Evolutionary conservation across 345 rosid species (phyloP), one percentile per base, ranked within the genome.

Genomic region (Bruguiera sexangula): DNA sequence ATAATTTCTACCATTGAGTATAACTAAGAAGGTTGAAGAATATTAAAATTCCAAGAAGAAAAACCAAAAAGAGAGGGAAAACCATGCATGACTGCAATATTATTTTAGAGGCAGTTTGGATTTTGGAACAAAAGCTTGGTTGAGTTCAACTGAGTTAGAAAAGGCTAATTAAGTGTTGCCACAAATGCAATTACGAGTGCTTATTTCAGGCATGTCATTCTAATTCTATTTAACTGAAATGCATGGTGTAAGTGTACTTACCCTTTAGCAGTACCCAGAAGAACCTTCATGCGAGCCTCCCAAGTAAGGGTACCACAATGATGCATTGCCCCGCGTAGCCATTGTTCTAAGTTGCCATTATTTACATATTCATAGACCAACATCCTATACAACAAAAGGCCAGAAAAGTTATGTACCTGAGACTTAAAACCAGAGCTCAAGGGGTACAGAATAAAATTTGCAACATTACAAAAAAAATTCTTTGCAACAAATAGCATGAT

Each of bases 291-390:
- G 19, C 97, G 86, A 48, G 91, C 93, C 36, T 89, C 96, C 97
- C 97, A 89, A 73, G 96, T 83, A 55, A 91, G 89, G 60, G 56
- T 67, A 26, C 89, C 93, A 69, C 76, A 78, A 43, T 86, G 86
- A 32, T 72, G 59, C 90, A 81, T 84, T 21, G 88, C 87, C 57
- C 97, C 96, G 66, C 85, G 96, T 58, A 91, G 71, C 96, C 96
- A 91, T 68, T 89, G 90, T 65, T 91, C 96, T 75, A 91, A 83
- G 86, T 91, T 89, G 55, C 96, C 97, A 70, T 85, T 89, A 72
- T 89, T 91, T 70, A 89, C 97, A 70, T 89, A 89, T 78, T 91
- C 97, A 54, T 91, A 89, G 62, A 91, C 96, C 69, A 91, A 83
- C 87, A 91, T 89, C 87, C 97, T 91, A 76, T 5, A 37, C 32